Base-by-base conservation (phyloP, 2,329 filamentous ascomycete genomes). In the Alternaria sp. region DNA sequence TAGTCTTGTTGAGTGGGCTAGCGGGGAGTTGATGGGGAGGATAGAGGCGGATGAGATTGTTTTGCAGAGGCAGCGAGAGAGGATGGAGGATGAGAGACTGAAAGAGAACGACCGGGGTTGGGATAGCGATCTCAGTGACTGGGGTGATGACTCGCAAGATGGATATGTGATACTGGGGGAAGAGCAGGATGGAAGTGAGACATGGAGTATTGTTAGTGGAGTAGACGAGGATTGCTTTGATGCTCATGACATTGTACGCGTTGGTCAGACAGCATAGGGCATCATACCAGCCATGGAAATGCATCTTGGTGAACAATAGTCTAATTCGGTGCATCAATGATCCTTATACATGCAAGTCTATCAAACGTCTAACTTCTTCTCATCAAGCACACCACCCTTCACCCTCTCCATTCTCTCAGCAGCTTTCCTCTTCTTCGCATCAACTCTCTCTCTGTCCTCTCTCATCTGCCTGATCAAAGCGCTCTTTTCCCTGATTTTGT, bases 401-500 rank as follows among this genome's bases (percentile, higher is more conserved):
- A 73, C 69, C 56, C 84, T 83, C 74, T 83, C 85, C 7, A 78
- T 77, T 54, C 75, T 77, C 62, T 80, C 80, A 7, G 77, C 79
- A 1, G 77, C 77, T 47, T 74, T 75, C 54, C 71, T 72, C 65
- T 81, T 81, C 59, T 77, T 80, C 47, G 70, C 75, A 55, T 83
- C 82, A 23, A 79, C 67, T 62, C 78, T 80, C 56, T 82, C 82
- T 49, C 74, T 71, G 47, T 84, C 82, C 47, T 80, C 80, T 13
- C 80, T 75, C 77, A 85, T 85, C 19, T 71, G 67, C 21, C 81
- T 71, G 62, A 89, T 89, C 70, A 90, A 74, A 11, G 77, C 72
- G 61, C 86, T 86, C 80, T 85, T 85, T 74, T 83, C 78, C 52
- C 88, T 78, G 66, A 90, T 88, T 76, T 82, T 84, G 51, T 85